Base-by-base conservation (phyloP, 257 asterid genomes). In the Nicotiana benthamiana region DNA sequence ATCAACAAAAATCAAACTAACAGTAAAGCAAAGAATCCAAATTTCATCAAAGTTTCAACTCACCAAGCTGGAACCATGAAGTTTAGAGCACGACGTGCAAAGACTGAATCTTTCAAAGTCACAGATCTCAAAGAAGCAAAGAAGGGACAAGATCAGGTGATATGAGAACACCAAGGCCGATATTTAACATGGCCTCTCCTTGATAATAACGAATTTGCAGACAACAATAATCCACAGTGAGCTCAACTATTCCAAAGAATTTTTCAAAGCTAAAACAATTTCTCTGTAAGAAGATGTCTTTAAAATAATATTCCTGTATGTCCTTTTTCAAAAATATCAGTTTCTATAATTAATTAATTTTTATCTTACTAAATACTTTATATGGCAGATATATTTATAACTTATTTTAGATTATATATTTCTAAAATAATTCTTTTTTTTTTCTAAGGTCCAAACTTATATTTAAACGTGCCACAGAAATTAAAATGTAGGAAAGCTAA, bases 101-200 rank as follows among this genome's bases (percentile, higher is more conserved):
- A 65, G 24, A 53, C 64, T 30, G 6, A n/a, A 64, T 40, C 46
- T 40, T 40, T 65, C 28, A 26, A 24, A 60, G 80, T 77, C 43
- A 88, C 84, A 80, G 94, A 91, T 91, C 92, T 89, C 89, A 82
- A 87, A 24, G 40, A 79, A 51, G 54, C 76, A 68, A 52, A 43
- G 13, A 75, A 82, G 83, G 60, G 89, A 86, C 92, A 87, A 75
- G 83, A 81, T 83, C 87, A 88, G 88, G 88, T 86, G 93, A 80
- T 26, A 5, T 46, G 83, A 82, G 87, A 56, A 75, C 88, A 76
- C 84, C 88, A 40, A 84, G 85, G 82, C 80, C 90, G 85, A 78
- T 72, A 48, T 62, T 76, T 70, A 80, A 72, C 78, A 72, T 72
- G 78, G 24, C 59, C 1, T n/a, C 3, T 70, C 57, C 77, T 70